These are phyloP conservation scores for Scedosporium boydii DNA, from an alignment of 2,329 filamentous ascomycete species.

Conservation along the genomic window DNA sequence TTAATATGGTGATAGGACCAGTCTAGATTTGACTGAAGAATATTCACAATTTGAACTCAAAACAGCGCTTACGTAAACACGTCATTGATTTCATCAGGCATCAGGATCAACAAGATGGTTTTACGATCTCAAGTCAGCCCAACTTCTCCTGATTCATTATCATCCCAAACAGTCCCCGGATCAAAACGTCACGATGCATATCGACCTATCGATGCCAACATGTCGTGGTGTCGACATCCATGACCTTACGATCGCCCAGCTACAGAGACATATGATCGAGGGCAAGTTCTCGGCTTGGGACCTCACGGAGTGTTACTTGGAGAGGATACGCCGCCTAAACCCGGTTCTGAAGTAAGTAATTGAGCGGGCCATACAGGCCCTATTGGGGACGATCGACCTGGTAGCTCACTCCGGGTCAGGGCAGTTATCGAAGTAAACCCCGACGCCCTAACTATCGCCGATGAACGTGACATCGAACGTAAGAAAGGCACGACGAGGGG, in stretches of 20 bases:
- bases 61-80: background rate
- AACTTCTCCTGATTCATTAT: background rate
- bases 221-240: constrained; percentile 1
- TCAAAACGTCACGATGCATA: background rate
- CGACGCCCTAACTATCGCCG: constrained; percentile 54
- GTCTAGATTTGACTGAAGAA: background rate
- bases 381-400: background rate
- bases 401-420: constrained; percentile 18
- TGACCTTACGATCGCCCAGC: background rate
- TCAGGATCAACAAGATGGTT: background rate
- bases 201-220: background rate
- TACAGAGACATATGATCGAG: background rate
- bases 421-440: constrained; percentile 59
- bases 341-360: background rate
- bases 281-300: background rate
- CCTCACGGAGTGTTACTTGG: background rate
- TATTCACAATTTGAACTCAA: background rate
- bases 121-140: background rate
- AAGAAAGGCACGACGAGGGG: constrained; percentile 45
- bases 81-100: background rate
- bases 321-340: background rate
- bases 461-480: constrained; percentile 50
- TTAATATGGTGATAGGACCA: too few relatives aligned
- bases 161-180: background rate
- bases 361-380: background rate